A percentile compares a stretch with the other conserved stretches of the same genome.
These are phyloP conservation scores for Fusarium praegraminearum DNA, from an alignment of 2,329 filamentous ascomycete genomes.

Conservation along the genomic window DNA sequence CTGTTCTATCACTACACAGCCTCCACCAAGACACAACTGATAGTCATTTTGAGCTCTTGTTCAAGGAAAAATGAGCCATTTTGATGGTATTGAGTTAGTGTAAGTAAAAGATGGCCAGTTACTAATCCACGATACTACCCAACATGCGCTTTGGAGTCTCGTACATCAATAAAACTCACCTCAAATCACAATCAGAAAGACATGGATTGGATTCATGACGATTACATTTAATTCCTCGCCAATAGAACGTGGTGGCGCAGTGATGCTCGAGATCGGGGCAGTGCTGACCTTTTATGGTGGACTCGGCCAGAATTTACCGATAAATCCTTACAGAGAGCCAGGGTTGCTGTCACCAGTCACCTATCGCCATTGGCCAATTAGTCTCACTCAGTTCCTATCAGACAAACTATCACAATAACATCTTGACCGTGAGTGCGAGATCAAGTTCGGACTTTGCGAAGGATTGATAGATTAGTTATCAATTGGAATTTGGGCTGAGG, in stretches of 20 bases:
- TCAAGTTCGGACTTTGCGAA: neutral
- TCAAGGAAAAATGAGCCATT: neutral
- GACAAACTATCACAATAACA: neutral
- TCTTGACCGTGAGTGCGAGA: neutral
- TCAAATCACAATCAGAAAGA: neutral
- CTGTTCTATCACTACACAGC: neutral
- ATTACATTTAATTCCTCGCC: neutral
- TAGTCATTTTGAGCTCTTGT: neutral
- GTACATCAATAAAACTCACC: neutral
- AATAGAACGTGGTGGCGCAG: slow-evolving; percentile 7
- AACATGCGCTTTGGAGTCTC: neutral
- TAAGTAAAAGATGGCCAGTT: neutral
- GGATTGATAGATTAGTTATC: neutral
- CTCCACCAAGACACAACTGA: neutral
- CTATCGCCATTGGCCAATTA: neutral
- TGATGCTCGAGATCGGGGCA: neutral
- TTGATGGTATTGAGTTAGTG: neutral
- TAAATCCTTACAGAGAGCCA: neutral
- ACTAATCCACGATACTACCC: neutral
- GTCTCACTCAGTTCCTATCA: neutral
- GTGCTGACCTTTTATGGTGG: slow-evolving; percentile 4
- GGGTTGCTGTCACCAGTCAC: neutral
- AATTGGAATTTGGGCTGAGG: neutral
- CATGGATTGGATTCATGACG: neutral
- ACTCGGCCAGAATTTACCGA: slow-evolving; percentile 9